Evolutionary conservation across 2,329 filamentous ascomycete genomes (phyloP).

Genomic region (Thielaviopsis musarum): DNA sequence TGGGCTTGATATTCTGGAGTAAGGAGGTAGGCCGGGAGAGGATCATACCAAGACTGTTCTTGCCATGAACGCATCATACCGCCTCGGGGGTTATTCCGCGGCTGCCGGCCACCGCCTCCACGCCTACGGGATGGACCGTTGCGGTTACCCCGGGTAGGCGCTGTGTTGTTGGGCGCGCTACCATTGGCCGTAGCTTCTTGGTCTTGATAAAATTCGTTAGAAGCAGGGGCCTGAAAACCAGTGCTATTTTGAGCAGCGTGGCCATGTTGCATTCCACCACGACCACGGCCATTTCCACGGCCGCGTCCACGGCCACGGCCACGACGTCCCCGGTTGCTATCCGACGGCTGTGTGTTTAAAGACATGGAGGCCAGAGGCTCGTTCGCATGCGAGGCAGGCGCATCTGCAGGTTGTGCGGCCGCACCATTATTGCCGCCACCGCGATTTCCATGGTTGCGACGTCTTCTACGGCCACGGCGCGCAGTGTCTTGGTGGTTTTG

Average conservation of each 20-base stretch:
- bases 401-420: neutral
- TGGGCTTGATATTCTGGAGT: neutral
- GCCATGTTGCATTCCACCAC: neutral
- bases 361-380: neutral
- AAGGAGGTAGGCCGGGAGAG: neutral
- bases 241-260: neutral
- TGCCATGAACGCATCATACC: neutral
- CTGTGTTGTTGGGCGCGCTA: too few species aligned
- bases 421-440: neutral
- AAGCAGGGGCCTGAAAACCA: neutral
- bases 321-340: neutral
- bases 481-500: neutral
- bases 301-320: constrained; percentile 14
- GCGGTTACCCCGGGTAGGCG: neutral
- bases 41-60: neutral
- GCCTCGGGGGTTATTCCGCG: neutral
- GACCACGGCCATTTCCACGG: neutral
- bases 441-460: neutral
- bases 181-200: neutral
- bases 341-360: neutral
- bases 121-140: too few species aligned
- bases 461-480: neutral
- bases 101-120: neutral
- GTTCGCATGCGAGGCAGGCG: neutral
- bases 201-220: neutral